Base-by-base conservation (phyloP, 352 stramenopile genomes). In the Phytophthora pseudosyringae region DNA sequence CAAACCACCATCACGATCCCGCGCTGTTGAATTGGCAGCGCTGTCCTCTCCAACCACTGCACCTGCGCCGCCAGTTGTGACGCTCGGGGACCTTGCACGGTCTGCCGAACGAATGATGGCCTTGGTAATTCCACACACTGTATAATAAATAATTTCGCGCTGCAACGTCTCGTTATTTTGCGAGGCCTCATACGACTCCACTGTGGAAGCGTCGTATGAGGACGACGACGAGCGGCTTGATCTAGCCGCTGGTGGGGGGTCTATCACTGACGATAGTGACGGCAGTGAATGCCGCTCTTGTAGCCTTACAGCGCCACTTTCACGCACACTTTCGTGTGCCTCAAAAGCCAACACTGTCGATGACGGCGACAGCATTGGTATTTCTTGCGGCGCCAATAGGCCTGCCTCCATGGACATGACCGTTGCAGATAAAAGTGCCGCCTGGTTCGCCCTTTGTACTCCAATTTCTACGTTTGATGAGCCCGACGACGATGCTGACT, bases 91-190 rank as follows among this genome's bases (percentile, higher is more conserved):
- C 33, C 56, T 50, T 18, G 71, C 73, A 49, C 69, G 69, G 43
- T 83, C 70, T 8, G 80, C 73, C 3, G 83, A 76, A 13, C 79
- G 79, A 40, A 88, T 71, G 39, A 92, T 89, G 39, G 81, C 70
- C 61, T 92, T 92, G 16, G 81, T 90, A 61, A 92, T 90, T 25
- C 83, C 83, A 71, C 80, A 89, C 3, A 92, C 81, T 2, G 83
- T 92, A 70, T 90, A 92, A 72, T 90, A 92, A 66, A 92, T 90
- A 75, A 92, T 90, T 56, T 92, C 83, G n/a, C 80, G 81, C 49
- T 90, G 81, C 32, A 92, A 70, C 9, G 81, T 90, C 69, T 89
- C 81, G 55, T 89, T 87, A 50, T 85, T 89, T 57, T 89, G 81
- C 21, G 81, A 86, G 13, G 71, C 70, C 64, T 80, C 81, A 36